Conservation (phyloP, 2,329 filamentous ascomycete genomes). For the Neophaeococcomyces mojaviensis region DNA sequence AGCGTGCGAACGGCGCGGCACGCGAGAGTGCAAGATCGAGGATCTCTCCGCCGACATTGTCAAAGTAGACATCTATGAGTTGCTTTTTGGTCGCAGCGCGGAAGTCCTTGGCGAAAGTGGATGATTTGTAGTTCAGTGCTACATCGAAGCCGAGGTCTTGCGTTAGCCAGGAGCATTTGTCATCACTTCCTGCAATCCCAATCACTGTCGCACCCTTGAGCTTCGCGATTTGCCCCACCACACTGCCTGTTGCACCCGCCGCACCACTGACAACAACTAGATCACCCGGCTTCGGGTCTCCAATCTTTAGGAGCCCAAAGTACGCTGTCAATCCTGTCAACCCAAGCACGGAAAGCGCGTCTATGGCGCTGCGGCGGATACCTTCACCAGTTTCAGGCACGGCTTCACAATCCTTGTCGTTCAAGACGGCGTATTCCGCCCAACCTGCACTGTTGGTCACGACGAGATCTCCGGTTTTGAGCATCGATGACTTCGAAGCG, state of each 20-base stretch:
- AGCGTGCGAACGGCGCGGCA: conserved; percentile 56
- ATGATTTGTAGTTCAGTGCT: conserved; percentile 62
- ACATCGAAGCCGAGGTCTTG: conserved; percentile 59
- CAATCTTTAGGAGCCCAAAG: conserved; percentile 64
- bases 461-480: conserved; percentile 53
- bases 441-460: conserved; percentile 49
- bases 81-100: conserved; percentile 50
- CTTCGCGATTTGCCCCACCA: conserved; percentile 73
- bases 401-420: conserved; percentile 43
- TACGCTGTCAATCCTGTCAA: conserved; percentile 68
- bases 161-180: conserved; percentile 61
- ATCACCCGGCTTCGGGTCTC: conserved; percentile 59
- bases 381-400: conserved; percentile 20
- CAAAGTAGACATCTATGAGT: conserved; percentile 61
- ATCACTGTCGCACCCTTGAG: conserved; percentile 58
- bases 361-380: conserved; percentile 44
- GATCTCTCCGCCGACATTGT: conserved; percentile 65
- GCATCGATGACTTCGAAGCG: conserved; percentile 50
- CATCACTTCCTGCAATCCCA: conserved; percentile 58
- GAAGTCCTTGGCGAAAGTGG: conserved; percentile 54
- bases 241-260: conserved; percentile 68
- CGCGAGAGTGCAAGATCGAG: conserved; percentile 57
- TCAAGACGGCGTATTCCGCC: conserved; percentile 57
- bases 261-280: conserved; percentile 71
- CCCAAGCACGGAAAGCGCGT: conserved; percentile 56